phyloP scores from a whole-genome alignment of 495 filamentous ascomycete species.

The Neurospora discreta region DNA sequence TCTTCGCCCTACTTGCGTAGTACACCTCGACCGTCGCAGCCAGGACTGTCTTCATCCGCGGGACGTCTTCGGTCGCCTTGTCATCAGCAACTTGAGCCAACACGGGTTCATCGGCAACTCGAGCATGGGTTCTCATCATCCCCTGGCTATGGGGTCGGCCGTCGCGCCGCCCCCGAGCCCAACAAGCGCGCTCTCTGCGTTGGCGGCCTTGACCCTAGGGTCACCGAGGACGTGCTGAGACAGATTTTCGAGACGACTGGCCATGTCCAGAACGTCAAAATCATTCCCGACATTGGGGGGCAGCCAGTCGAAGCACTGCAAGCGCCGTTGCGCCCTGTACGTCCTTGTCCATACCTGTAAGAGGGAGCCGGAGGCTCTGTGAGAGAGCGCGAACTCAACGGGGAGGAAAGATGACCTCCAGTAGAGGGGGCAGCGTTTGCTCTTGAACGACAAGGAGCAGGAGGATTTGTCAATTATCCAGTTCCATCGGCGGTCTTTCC shows the following conservation, averaged over 20 bases:
- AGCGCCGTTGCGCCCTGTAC: no score
- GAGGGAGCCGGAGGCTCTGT: background rate
- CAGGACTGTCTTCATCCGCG: background rate
- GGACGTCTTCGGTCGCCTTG: background rate
- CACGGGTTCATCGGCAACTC: background rate
- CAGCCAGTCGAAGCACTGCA: no score
- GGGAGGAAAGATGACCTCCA: background rate
- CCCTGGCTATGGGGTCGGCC: conserved; percentile 40
- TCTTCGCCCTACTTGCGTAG: background rate
- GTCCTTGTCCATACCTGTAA: no score
- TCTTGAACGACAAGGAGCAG: background rate
- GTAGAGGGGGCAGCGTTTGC: background rate
- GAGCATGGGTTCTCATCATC: background rate
- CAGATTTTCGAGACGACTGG: conserved; percentile 99
- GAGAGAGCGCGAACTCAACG: background rate
- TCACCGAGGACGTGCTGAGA: conserved; percentile 90
- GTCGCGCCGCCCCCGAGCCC: conserved; percentile 89
- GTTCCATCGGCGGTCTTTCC: background rate
- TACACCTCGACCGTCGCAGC: background rate
- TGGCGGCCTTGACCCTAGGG: conserved; percentile 85
- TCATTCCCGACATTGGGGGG: conserved; percentile 65
- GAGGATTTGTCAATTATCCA: background rate
- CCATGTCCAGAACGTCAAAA: conserved; percentile 97
- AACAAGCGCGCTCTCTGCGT: conserved; percentile 98
- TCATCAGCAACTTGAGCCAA: background rate